Evolutionary conservation across 1,284 basidiomycete genomes (phyloP), one percentile per base, ranked within the genome.

Genomic region (Ustilago trichophora): DNA sequence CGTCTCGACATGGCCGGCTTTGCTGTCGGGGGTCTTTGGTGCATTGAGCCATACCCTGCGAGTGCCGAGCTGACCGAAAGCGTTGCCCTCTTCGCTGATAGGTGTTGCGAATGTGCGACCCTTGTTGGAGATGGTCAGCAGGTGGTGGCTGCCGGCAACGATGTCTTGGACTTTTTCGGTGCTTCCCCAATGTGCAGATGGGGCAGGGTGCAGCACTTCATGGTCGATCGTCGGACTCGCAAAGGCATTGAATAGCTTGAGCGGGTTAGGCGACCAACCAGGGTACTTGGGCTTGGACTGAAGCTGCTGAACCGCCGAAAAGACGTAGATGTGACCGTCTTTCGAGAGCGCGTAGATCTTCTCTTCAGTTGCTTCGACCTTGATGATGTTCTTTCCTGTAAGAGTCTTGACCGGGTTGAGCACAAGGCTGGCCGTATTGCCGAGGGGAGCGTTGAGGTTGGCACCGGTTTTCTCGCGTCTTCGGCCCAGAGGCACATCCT

Each of bases 71-170:
- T 97, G 94, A 1, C 92, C 91, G 80, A 89, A 87, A 0, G 85
- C 83, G 82, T 98, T 97, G n/a, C 89, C 93, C 8, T 86, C 83
- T 48, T 87, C 86, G 60, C 87, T 87, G 40, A 92, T 85, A 0
- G 93, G 91, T 60, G 91, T 88, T 0, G 88, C 87, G 77, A 91
- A 94, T 2, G 90, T 87, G 44, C 91, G 87, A 2, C 93, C 93
- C 38, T 86, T 84, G 22, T 88, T 90, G 3, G 93, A 93, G 11
- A 95, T 83, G 0, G 91, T 92, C 15, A 97, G 86, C 7, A 97
- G 83, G 80, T 98, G 94, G 76, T 91, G 87, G 18, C 84, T 82
- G 8, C 94, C 93, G 9, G 62, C 73, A 18, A 50, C 50, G 21
- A 80, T 75, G 36, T 77, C 72, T 25, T 36, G 33, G 4, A 78